Percentiles rank a stretch among this genome's conserved stretches.
These are phyloP conservation scores for Casuarina equisetifolia DNA, from an alignment of 306 rosid species.

Conservation along the genomic window DNA sequence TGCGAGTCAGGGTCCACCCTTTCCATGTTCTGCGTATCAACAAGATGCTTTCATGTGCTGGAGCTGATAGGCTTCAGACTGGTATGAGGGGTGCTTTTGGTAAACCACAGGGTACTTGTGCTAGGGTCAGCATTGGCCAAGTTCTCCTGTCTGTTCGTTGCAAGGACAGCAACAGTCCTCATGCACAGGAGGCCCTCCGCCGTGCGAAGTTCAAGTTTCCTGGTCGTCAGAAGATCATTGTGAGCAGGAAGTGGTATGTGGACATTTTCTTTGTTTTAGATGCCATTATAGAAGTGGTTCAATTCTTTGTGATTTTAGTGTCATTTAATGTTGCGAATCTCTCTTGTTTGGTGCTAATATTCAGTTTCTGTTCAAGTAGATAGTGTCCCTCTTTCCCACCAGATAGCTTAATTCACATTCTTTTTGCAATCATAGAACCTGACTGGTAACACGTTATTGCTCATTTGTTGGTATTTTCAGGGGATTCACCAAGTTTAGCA, in stretches of 20 bases:
- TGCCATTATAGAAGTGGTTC: not conserved
- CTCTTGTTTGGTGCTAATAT: not conserved
- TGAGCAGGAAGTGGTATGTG: constrained; percentile 74
- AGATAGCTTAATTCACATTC: not conserved
- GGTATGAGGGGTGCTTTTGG: constrained; percentile 90
- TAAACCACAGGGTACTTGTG: constrained; percentile 74
- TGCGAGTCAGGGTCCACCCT: constrained; percentile 87
- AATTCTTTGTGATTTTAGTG: not conserved
- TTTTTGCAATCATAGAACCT: not conserved
- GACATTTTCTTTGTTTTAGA: not conserved
- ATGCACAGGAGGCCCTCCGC: constrained; percentile 89
- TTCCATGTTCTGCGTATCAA: constrained; percentile 89
- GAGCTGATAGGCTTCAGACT: constrained; percentile 86
- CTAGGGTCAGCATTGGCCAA: constrained; percentile 82
- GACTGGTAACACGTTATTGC: not conserved
- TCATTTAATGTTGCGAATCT: not conserved
- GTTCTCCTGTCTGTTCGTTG: constrained; percentile 85
- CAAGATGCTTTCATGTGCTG: constrained; percentile 75
- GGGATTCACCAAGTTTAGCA: constrained; percentile 81
- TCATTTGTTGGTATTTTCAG: constrained; percentile 34
- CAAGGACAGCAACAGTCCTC: constrained; percentile 67
- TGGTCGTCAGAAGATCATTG: constrained; percentile 85
- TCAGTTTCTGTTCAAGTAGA: not conserved
- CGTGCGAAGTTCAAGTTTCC: constrained; percentile 88
- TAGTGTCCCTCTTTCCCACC: not conserved